phyloP scores from a whole-genome alignment of 768 basidiomycete genomes.

The Suillus tomentosus region DNA sequence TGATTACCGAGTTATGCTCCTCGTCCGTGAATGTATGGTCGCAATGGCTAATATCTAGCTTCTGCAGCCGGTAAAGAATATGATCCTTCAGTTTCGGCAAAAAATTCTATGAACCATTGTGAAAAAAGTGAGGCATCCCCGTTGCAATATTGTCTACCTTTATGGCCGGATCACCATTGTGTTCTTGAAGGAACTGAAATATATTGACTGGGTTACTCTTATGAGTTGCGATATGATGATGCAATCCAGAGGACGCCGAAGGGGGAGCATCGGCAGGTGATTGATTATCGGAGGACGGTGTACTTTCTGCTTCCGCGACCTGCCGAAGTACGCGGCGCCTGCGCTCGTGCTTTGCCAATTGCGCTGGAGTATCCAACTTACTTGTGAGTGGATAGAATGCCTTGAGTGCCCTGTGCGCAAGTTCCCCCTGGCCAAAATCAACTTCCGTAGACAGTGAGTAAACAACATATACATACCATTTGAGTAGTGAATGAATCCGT shows the following conservation, averaged over 20 bases:
- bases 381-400: neutral
- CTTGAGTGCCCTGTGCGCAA: neutral
- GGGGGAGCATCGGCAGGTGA: neutral
- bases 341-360: neutral
- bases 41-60: too few relatives aligned
- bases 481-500: too few relatives aligned
- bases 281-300: neutral
- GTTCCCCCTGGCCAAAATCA: neutral
- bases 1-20: too few relatives aligned
- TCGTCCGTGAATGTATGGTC: too few relatives aligned
- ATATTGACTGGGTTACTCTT: neutral
- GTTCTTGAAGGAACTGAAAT: neutral
- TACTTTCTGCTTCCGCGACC: neutral
- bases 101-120: neutral
- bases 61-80: too few relatives aligned
- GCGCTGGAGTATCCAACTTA: neutral
- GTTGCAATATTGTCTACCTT: neutral
- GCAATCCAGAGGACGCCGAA: too few relatives aligned
- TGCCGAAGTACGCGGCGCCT: neutral
- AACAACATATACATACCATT: constrained; percentile 21
- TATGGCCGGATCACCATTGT: neutral
- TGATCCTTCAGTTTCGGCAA: too few relatives aligned
- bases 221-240: neutral
- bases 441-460: neutral
- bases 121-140: neutral